Percentiles rank a stretch among this genome's conserved stretches.
Conservation (phyloP, 2,329 filamentous ascomycete genomes). For the Curvularia sp. region DNA sequence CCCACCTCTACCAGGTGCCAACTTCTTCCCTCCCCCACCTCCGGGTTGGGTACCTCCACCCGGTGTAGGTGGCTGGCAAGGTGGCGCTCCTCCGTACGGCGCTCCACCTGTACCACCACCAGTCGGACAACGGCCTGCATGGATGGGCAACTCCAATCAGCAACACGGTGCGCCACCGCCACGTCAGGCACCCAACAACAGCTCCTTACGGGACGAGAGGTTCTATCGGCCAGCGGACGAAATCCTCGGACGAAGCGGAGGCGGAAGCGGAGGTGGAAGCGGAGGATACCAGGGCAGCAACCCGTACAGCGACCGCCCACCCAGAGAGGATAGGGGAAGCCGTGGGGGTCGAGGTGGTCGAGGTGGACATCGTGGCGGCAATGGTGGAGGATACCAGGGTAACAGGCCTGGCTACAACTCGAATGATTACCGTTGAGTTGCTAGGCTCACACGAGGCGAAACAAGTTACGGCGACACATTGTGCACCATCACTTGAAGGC, state of each 20-base stretch:
- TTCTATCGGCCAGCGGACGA: constrained; percentile 36
- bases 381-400: constrained; percentile 26
- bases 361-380: constrained; percentile 35
- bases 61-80: constrained; percentile 22
- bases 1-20: constrained; percentile 36
- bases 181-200: constrained; percentile 29
- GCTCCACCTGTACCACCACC: constrained; percentile 23
- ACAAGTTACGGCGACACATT: constrained; percentile 73
- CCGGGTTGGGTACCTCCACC: constrained; percentile 41
- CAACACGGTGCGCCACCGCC: constrained; percentile 31
- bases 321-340: constrained; percentile 25
- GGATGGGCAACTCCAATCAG: constrained; percentile 30
- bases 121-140: constrained; percentile 26
- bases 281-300: constrained; percentile 30
- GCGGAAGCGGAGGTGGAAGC: constrained; percentile 29
- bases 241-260: constrained; percentile 35
- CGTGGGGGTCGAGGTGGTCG: constrained; percentile 34
- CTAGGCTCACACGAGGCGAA: not conserved
- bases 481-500: constrained; percentile 78
- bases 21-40: constrained; percentile 36
- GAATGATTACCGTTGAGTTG: constrained; percentile 25
- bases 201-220: constrained; percentile 31
- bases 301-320: constrained; percentile 29
- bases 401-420: constrained; percentile 26
- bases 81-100: constrained; percentile 23